Percentiles rank a stretch among this genome's conserved stretches.
Conservation (phyloP, 192 early-diverging fungal genomes). For the Coemansia erecta region DNA sequence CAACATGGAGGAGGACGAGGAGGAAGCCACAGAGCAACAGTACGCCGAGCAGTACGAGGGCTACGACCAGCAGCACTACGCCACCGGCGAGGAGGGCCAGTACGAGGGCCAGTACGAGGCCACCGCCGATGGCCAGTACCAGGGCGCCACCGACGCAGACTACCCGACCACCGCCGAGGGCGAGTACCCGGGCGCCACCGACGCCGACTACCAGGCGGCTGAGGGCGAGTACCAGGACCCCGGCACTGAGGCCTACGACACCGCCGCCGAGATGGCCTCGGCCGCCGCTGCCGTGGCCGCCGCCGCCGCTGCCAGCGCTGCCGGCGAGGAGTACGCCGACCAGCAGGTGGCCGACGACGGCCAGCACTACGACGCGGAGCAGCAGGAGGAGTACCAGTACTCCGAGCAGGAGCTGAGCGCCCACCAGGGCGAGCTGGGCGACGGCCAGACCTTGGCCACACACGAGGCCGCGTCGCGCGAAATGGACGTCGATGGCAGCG, state of each 20-base stretch:
- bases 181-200: neutral
- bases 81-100: constrained; percentile 15
- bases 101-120: constrained; percentile 36
- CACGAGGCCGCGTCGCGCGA: constrained; percentile 49
- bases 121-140: constrained; percentile 31
- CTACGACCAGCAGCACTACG: constrained; percentile 36
- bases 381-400: constrained; percentile 32
- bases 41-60: constrained; percentile 41
- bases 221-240: constrained; percentile 39
- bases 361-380: constrained; percentile 25
- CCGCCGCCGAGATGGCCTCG: constrained; percentile 20
- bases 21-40: constrained; percentile 19
- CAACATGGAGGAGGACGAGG: constrained; percentile 30
- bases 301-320: constrained; percentile 6
- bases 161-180: constrained; percentile 7
- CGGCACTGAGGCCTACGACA: constrained; percentile 17
- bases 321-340: constrained; percentile 12
- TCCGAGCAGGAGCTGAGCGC: constrained; percentile 15
- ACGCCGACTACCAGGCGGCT: constrained; percentile 34
- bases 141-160: constrained; percentile 12
- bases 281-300: constrained; percentile 13
- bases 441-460: constrained; percentile 50
- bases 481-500: constrained; percentile 37
- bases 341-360: constrained; percentile 11
- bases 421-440: constrained; percentile 23